These are phyloP conservation scores for Talaromyces sp. DNA, from an alignment of 2,329 filamentous ascomycete genomes.

Conservation along the genomic window DNA sequence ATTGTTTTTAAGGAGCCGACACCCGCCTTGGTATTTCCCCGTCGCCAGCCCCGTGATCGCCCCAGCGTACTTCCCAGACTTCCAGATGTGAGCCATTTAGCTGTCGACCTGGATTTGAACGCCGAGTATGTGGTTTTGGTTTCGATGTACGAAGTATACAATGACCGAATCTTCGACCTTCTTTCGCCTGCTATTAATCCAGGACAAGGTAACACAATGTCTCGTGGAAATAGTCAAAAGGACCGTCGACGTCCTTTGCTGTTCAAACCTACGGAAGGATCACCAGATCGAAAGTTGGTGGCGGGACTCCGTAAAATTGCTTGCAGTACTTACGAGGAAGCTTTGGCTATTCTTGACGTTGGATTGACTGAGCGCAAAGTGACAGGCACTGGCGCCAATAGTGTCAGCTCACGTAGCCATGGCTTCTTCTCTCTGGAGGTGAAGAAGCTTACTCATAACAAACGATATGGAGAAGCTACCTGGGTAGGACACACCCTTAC, in stretches of 20 bases:
- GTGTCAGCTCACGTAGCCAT: constrained; percentile 86
- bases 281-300: constrained; percentile 90
- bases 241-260: constrained; percentile 78
- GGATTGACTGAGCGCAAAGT: constrained; percentile 85
- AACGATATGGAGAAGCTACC: constrained; percentile 55
- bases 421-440: constrained; percentile 96
- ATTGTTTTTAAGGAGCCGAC: constrained; percentile 57
- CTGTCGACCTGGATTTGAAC: constrained; percentile 66
- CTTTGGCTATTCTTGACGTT: constrained; percentile 85
- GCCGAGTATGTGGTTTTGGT: constrained; percentile 86
- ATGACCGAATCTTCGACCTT: constrained; percentile 95
- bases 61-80: constrained; percentile 71
- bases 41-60: constrained; percentile 65
- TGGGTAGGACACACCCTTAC: constrained; percentile 82
- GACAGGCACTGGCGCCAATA: constrained; percentile 89
- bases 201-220: constrained; percentile 41
- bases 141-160: constrained; percentile 99
- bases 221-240: constrained; percentile 58
- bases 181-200: constrained; percentile 62
- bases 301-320: constrained; percentile 89
- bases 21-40: constrained; percentile 59
- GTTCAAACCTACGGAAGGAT: constrained; percentile 89
- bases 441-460: constrained; percentile 69
- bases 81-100: constrained; percentile 73
- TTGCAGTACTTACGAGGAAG: constrained; percentile 79